phyloP scores from a whole-genome alignment of 1,284 basidiomycete species.

The Sporisorium graminicola region DNA sequence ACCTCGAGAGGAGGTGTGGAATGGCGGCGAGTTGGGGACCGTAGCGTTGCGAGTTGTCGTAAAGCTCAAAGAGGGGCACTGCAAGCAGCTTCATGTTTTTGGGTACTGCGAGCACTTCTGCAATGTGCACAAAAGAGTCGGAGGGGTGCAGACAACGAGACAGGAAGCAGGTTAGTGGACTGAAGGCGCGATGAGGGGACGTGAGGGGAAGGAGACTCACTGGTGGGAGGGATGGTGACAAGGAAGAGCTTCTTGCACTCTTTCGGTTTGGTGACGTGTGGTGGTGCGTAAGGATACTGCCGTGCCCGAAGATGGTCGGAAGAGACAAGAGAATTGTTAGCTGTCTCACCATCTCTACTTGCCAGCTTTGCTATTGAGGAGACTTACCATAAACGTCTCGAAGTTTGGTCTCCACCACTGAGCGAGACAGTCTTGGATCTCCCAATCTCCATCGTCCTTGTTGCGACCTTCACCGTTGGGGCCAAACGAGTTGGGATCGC shows the following conservation, averaged over 20 bases:
- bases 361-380: background rate
- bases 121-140: accelerated
- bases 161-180: no score
- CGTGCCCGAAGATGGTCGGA: background rate
- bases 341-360: background rate
- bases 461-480: conserved; percentile 73
- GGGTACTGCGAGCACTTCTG: conserved; percentile 94
- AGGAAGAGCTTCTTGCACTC: conserved; percentile 97
- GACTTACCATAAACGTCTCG: conserved; percentile 93
- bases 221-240: conserved; percentile 92
- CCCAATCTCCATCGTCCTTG: conserved; percentile 85
- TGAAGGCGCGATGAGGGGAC: background rate
- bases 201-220: conserved; percentile 76
- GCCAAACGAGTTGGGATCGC: conserved; percentile 56
- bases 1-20: conserved; percentile 91
- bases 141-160: background rate
- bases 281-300: conserved; percentile 95
- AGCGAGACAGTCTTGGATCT: conserved; percentile 91
- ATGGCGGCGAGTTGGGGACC: conserved; percentile 94
- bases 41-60: conserved; percentile 92
- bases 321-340: background rate
- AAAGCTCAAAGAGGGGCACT: conserved; percentile 94
- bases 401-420: conserved; percentile 99
- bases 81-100: conserved; percentile 96
- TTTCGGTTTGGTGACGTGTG: conserved; percentile 96